These are phyloP conservation scores for Millerozyma acaciae DNA, from an alignment of 805 yeast genomes.

Conservation along the genomic window DNA sequence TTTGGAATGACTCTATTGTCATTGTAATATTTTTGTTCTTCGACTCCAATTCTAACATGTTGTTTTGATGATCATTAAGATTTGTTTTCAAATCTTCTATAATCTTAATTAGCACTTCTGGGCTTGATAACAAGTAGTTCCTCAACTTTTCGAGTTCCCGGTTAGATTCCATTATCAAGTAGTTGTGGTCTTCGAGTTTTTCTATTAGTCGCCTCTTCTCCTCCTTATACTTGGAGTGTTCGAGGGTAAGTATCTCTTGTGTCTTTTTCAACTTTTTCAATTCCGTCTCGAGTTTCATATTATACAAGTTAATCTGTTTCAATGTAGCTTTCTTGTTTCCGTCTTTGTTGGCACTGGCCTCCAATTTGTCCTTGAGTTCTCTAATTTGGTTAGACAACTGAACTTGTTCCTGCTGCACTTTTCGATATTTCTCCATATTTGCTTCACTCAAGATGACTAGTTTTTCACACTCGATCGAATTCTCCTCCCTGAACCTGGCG, in stretches of 20 bases:
- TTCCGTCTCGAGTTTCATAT: conserved; percentile 56
- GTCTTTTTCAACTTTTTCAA: conserved; percentile 54
- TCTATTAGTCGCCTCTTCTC: conserved; percentile 57
- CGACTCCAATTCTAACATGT: conserved; percentile 28
- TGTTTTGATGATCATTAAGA: conserved; percentile 32
- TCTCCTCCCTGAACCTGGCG: conserved; percentile 79
- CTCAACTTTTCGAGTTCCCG: conserved; percentile 58
- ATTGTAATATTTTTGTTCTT: conserved; percentile 48
- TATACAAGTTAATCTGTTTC: conserved; percentile 41
- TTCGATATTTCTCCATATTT: conserved; percentile 38
- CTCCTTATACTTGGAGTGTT: conserved; percentile 60
- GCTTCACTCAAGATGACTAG: conserved; percentile 53
- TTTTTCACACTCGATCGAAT: conserved; percentile 64
- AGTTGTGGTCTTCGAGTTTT: conserved; percentile 58
- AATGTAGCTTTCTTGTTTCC: conserved; percentile 30
- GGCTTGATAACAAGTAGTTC: conserved; percentile 58
- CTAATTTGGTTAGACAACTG: conserved; percentile 34
- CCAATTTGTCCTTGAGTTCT: conserved; percentile 29
- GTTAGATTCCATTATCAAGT: conserved; percentile 51
- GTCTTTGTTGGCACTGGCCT: conserved; percentile 13
- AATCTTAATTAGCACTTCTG: conserved; percentile 48
- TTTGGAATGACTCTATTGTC: conserved; percentile 55
- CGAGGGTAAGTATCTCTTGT: conserved; percentile 60
- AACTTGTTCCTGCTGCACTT: conserved; percentile 37
- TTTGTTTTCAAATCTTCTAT: conserved; percentile 50